Conservation (phyloP, 768 basidiomycete genomes). For the Lactarius sp. region DNA sequence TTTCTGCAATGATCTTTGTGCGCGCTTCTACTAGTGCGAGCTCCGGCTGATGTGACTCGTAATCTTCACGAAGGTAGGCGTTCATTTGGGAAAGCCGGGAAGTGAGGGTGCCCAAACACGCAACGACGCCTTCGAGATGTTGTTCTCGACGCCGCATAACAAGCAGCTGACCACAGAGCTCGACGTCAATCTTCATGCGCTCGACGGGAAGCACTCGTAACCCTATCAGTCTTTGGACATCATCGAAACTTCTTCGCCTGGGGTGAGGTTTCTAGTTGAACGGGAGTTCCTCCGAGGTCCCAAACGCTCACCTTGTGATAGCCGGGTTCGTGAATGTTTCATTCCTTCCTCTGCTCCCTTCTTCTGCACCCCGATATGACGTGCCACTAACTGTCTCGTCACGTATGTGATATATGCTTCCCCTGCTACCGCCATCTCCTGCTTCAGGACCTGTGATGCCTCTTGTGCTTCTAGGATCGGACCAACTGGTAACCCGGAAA, state of each 20-base stretch:
- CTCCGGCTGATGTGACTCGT: slow-evolving; percentile 46
- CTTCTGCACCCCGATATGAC: background rate
- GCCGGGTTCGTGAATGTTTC: background rate
- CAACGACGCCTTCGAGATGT: slow-evolving; percentile 60
- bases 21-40: slow-evolving; percentile 45
- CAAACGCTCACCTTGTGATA: slow-evolving; percentile 4
- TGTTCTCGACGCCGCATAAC: slow-evolving; percentile 62
- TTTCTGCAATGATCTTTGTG: slow-evolving; percentile 44
- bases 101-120: slow-evolving; percentile 55
- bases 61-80: slow-evolving; percentile 51
- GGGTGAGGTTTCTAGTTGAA: slow-evolving; percentile 9
- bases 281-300: background rate
- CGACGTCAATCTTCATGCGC: slow-evolving; percentile 74
- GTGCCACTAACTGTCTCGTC: slow-evolving; percentile 11
- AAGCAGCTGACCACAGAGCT: slow-evolving; percentile 68
- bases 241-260: slow-evolving; percentile 65
- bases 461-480: slow-evolving; percentile 45
- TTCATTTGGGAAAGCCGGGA: slow-evolving; percentile 50
- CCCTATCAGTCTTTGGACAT: slow-evolving; percentile 46
- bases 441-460: slow-evolving; percentile 25
- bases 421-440: background rate
- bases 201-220: slow-evolving; percentile 50
- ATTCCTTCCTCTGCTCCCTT: slow-evolving; percentile 7
- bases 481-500: slow-evolving; percentile 50
- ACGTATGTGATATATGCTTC: slow-evolving; percentile 5